Conservation (phyloP, 192 early-diverging fungal genomes). For the Gryganskiella cystojenkinii region DNA sequence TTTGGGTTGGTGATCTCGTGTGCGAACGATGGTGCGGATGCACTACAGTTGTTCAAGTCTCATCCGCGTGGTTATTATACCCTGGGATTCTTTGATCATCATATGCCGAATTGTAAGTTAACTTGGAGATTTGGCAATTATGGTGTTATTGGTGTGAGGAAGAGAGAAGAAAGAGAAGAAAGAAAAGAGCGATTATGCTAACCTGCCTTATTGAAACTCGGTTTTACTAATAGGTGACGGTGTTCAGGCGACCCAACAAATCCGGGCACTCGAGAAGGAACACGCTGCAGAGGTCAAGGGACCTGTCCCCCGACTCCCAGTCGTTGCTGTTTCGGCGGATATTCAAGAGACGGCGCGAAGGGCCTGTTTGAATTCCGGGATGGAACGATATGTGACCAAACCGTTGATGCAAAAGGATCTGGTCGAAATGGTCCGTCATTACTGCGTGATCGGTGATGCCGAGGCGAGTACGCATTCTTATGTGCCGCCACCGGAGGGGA, state of each 20-base stretch:
- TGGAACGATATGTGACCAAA: conserved; percentile 65
- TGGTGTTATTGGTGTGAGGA: not conserved
- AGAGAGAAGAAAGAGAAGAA: no score
- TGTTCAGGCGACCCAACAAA: conserved; percentile 62
- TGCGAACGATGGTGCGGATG: conserved; percentile 63
- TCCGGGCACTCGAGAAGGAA: conserved; percentile 51
- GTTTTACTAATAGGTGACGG: conserved; percentile 53
- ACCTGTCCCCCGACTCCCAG: conserved; percentile 40
- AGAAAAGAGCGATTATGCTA: no score
- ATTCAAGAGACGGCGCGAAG: conserved; percentile 57
- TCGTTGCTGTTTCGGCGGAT: conserved; percentile 61
- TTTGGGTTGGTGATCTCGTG: conserved; percentile 59
- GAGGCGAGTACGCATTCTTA: conserved; percentile 34
- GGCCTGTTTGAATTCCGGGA: conserved; percentile 57
- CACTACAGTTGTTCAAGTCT: conserved; percentile 47
- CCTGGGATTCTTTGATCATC: conserved; percentile 65
- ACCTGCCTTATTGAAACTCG: no score
- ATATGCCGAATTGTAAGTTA: conserved; percentile 59
- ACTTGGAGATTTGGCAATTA: not conserved
- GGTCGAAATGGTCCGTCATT: conserved; percentile 53
- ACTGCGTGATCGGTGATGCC: conserved; percentile 47
- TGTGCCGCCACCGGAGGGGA: conserved; percentile 30
- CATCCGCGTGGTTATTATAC: conserved; percentile 56
- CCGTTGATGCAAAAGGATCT: conserved; percentile 61
- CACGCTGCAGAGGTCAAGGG: conserved; percentile 44